phyloP scores from a whole-genome alignment of 192 early-diverging fungal genomes.

The Diversispora epigaea region DNA sequence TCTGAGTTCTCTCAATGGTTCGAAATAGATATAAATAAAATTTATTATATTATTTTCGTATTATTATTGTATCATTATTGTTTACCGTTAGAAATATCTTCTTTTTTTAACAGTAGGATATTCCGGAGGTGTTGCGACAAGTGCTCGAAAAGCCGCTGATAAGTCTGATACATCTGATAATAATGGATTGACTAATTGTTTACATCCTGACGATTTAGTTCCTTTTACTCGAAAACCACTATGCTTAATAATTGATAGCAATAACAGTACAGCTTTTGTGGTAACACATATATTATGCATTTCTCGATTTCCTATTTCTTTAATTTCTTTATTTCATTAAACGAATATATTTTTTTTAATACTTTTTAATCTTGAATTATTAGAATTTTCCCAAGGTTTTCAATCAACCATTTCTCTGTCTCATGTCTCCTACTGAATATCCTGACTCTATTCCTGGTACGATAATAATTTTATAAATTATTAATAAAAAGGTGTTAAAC shows the following conservation, averaged over 20 bases:
- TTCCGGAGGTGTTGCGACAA: slow-evolving; percentile 73
- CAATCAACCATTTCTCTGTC: slow-evolving; percentile 78
- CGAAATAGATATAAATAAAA: not conserved
- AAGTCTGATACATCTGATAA: slow-evolving; percentile 48
- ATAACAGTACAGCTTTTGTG: slow-evolving; percentile 81
- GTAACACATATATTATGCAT: slow-evolving; percentile 42
- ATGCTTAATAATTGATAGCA: slow-evolving; percentile 92
- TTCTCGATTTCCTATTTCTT: not conserved
- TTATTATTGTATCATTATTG: too few relatives aligned
- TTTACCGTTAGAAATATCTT: not conserved
- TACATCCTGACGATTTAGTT: slow-evolving; percentile 87
- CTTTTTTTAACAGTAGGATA: slow-evolving; percentile 49
- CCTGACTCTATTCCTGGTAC: slow-evolving; percentile 78
- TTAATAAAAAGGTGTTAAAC: not conserved
- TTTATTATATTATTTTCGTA: not conserved
- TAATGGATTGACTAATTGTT: slow-evolving; percentile 58
- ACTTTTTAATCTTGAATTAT: not conserved
- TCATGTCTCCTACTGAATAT: slow-evolving; percentile 89
- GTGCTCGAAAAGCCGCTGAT: slow-evolving; percentile 61
- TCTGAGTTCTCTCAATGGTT: slow-evolving; percentile 45
- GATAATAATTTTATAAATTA: not conserved
- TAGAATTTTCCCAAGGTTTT: slow-evolving; percentile 84
- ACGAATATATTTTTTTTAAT: not conserved
- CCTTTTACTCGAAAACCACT: slow-evolving; percentile 95
- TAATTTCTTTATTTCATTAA: slow-evolving; percentile 13